Conservation (phyloP, 1,284 basidiomycete genomes). For the Cutaneotrichosporon sp. region DNA sequence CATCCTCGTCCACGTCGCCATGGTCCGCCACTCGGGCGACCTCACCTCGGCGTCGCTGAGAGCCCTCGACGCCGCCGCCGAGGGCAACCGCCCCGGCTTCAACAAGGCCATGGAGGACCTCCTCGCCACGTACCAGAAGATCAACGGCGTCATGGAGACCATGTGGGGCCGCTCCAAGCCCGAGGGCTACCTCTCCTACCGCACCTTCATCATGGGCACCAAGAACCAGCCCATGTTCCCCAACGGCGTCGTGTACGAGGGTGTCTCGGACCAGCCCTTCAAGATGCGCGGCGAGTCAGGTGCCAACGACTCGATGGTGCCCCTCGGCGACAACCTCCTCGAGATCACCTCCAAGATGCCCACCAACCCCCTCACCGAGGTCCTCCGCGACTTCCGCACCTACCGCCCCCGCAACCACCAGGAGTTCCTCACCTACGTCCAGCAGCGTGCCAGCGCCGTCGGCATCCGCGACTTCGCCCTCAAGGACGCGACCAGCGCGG, state of each 20-base stretch:
- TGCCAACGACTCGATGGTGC: constrained; percentile 29
- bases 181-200: constrained; percentile 24
- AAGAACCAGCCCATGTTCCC: constrained; percentile 28
- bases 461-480: constrained; percentile 24
- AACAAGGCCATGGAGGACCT: constrained; percentile 20
- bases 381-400: constrained; percentile 27
- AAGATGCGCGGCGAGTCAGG: constrained; percentile 28
- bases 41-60: constrained; percentile 16
- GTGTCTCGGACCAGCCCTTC: constrained; percentile 26
- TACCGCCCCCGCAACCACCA: constrained; percentile 30
- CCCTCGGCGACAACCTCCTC: constrained; percentile 29
- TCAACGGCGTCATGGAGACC: constrained; percentile 27
- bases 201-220: constrained; percentile 21
- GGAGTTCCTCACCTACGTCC: constrained; percentile 25
- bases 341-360: constrained; percentile 25
- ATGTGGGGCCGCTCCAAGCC: constrained; percentile 30
- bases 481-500: constrained; percentile 19
- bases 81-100: constrained; percentile 21
- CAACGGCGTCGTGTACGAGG: constrained; percentile 26
- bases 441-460: constrained; percentile 21
- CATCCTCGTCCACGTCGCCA: constrained; percentile 28
- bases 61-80: constrained; percentile 20
- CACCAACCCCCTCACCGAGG: constrained; percentile 25
- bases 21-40: constrained; percentile 25
- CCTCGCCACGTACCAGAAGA: constrained; percentile 18